Evolutionary conservation across 371 early-diverging fungal genomes (phyloP).

Genomic region (Chytridiales sp.): DNA sequence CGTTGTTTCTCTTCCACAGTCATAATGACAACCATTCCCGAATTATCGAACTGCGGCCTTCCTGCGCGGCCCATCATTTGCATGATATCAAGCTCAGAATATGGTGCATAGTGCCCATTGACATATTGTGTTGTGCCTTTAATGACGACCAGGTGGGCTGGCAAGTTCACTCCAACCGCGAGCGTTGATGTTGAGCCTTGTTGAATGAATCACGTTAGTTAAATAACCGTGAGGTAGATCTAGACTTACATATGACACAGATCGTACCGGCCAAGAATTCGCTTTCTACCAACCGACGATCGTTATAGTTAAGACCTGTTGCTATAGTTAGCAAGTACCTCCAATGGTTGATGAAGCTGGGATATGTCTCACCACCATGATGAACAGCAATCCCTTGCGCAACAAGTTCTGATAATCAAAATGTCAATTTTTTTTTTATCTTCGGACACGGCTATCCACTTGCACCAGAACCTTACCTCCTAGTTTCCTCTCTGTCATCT

Average conservation of each 20-base stretch:
- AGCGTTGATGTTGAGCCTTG: conserved; percentile 85
- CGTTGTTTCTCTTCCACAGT: conserved; percentile 56
- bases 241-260: conserved; percentile 64
- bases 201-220: background rate
- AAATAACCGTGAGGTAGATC: background rate
- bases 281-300: conserved; percentile 67
- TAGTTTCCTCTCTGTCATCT: conserved; percentile 43
- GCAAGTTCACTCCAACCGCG: conserved; percentile 93
- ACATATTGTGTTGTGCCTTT: conserved; percentile 71
- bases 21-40: conserved; percentile 76
- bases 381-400: conserved; percentile 70
- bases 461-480: conserved; percentile 20
- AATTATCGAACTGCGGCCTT: conserved; percentile 78
- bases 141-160: conserved; percentile 86
- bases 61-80: conserved; percentile 97
- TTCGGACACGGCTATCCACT: background rate
- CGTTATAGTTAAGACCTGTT: conserved; percentile 62
- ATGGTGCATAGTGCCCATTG: conserved; percentile 57
- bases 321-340: no score
- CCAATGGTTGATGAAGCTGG: no score
- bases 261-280: conserved; percentile 61
- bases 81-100: conserved; percentile 68
- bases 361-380: conserved; percentile 53
- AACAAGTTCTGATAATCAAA: conserved; percentile 36
- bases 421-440: background rate